phyloP scores from a whole-genome alignment of 805 yeast species.

The Ogataea parapolymorpha region DNA sequence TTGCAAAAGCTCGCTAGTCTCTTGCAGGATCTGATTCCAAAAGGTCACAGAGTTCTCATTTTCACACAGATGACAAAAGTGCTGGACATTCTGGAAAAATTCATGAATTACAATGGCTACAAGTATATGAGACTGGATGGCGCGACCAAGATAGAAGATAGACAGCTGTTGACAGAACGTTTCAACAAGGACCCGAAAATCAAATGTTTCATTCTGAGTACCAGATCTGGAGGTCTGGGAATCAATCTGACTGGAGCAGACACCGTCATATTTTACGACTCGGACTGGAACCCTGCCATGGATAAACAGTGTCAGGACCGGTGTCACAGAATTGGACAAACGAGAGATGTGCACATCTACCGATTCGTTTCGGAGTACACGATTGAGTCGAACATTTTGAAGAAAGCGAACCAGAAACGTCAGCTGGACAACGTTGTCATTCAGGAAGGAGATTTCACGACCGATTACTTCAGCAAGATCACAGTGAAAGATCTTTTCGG shows the following conservation, averaged over 20 bases:
- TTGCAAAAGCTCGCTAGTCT: slow-evolving; percentile 78
- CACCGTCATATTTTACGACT: slow-evolving; percentile 95
- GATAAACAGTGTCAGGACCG: slow-evolving; percentile 99
- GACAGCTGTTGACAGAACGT: slow-evolving; percentile 89
- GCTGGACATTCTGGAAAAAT: slow-evolving; percentile 87
- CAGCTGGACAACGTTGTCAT: slow-evolving; percentile 92
- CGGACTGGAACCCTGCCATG: slow-evolving; percentile 97
- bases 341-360: slow-evolving; percentile 95
- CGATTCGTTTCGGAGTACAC: slow-evolving; percentile 94
- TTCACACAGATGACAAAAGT: slow-evolving; percentile 99
- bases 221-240: slow-evolving; percentile 98
- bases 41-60: slow-evolving; percentile 91
- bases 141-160: slow-evolving; percentile 94
- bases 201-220: slow-evolving; percentile 87
- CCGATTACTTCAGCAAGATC: slow-evolving; percentile 87
- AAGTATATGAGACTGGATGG: slow-evolving; percentile 95
- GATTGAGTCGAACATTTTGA: slow-evolving; percentile 90
- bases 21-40: slow-evolving; percentile 70
- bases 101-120: slow-evolving; percentile 90
- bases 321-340: slow-evolving; percentile 98
- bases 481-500: slow-evolving; percentile 85
- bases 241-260: slow-evolving; percentile 98
- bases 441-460: slow-evolving; percentile 97
- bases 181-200: slow-evolving; percentile 83
- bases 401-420: slow-evolving; percentile 91